phyloP scores from a whole-genome alignment of 2,329 filamentous ascomycete species.

The Fusarium nurragi region DNA sequence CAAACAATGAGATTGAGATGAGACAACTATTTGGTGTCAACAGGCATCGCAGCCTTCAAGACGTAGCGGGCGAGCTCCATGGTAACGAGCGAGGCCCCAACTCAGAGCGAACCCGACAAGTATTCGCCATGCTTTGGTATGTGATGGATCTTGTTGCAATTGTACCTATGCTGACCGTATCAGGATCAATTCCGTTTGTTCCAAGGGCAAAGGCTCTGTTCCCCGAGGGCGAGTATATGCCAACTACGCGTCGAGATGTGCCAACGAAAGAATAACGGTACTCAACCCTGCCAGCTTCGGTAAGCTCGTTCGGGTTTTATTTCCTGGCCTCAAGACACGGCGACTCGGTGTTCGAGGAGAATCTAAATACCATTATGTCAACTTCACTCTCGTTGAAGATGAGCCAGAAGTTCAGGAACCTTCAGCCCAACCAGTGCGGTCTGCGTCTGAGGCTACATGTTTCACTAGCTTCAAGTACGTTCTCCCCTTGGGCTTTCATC shows the following conservation, averaged over 20 bases:
- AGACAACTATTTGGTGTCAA: constrained; percentile 78
- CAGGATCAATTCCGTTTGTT: constrained; percentile 79
- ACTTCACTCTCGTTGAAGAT: constrained; percentile 70
- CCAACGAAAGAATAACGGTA: constrained; percentile 91
- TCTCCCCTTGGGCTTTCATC: background rate
- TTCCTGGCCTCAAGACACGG: constrained; percentile 92
- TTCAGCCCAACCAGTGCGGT: constrained; percentile 56
- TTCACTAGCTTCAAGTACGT: constrained; percentile 62
- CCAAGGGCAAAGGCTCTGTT: constrained; percentile 83
- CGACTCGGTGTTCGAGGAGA: constrained; percentile 92
- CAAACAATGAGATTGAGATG: constrained; percentile 84
- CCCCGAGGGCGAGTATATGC: constrained; percentile 94
- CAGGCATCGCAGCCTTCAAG: constrained; percentile 71
- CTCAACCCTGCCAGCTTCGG: constrained; percentile 97
- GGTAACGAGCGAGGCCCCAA: constrained; percentile 82
- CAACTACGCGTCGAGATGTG: constrained; percentile 92
- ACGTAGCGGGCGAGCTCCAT: constrained; percentile 79
- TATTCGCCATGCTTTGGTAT: constrained; percentile 90
- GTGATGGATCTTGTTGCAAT: constrained; percentile 43
- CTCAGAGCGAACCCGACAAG: constrained; percentile 83
- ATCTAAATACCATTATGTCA: constrained; percentile 96
- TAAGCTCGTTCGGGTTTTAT: constrained; percentile 95
- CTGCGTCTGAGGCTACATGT: constrained; percentile 59
- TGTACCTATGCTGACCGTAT: constrained; percentile 20
- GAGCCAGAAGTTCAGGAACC: constrained; percentile 59